Evolutionary conservation across 2,329 filamentous ascomycete species (phyloP).

Genomic region (Cryphonectria carpinicola): DNA sequence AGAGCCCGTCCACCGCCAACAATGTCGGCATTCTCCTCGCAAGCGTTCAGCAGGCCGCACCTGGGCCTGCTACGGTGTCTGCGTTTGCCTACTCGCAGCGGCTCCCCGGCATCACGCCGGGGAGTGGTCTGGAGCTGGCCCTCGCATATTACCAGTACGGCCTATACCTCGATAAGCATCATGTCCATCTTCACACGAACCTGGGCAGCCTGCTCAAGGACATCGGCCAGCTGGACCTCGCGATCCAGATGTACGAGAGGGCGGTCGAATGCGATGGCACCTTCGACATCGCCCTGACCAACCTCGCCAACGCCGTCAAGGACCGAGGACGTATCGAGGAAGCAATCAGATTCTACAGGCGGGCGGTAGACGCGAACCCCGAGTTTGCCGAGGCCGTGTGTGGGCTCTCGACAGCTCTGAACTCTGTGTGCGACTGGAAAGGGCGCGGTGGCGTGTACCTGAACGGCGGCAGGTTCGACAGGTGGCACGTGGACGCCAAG

Average conservation of each 20-base stretch:
- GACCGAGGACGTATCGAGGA: slow-evolving; percentile 92
- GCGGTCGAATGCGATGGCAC: slow-evolving; percentile 90
- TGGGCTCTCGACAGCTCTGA: slow-evolving; percentile 89
- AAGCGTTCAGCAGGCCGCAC: slow-evolving; percentile 75
- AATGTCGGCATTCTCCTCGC: slow-evolving; percentile 98
- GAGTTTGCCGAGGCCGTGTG: slow-evolving; percentile 97
- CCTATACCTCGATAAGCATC: slow-evolving; percentile 79
- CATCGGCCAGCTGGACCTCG: slow-evolving; percentile 87
- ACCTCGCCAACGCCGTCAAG: slow-evolving; percentile 96
- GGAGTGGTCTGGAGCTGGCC: slow-evolving; percentile 85
- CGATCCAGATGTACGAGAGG: slow-evolving; percentile 96
- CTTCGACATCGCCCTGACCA: slow-evolving; percentile 96
- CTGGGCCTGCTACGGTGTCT: slow-evolving; percentile 37
- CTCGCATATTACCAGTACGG: slow-evolving; percentile 96
- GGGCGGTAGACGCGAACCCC: slow-evolving; percentile 88
- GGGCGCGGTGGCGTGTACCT: slow-evolving; percentile 84
- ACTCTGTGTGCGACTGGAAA: slow-evolving; percentile 94
- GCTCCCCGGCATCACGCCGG: slow-evolving; percentile 80
- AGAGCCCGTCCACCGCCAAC: slow-evolving; percentile 96
- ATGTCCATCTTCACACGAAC: slow-evolving; percentile 97
- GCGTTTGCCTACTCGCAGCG: slow-evolving; percentile 39
- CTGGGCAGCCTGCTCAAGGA: slow-evolving; percentile 94
- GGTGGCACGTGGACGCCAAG: slow-evolving; percentile 88
- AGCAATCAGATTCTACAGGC: slow-evolving; percentile 88
- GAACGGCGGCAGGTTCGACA: slow-evolving; percentile 74